A percentile compares a stretch with the other conserved stretches of the same genome.
Conservation (phyloP, 495 filamentous ascomycete genomes). For the Baudoinia panamericana region DNA sequence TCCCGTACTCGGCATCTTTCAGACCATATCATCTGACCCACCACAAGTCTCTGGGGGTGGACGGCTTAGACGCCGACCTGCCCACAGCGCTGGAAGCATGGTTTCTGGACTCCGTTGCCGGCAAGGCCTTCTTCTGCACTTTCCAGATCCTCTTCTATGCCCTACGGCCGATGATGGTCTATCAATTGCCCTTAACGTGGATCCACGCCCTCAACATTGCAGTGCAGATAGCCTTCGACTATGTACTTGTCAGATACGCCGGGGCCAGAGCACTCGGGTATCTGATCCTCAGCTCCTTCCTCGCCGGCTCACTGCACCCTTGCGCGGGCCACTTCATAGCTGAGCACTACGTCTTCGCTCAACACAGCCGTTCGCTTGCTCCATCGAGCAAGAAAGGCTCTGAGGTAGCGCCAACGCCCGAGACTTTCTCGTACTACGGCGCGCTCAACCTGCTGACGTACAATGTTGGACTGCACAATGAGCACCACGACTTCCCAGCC, state of each 20-base stretch:
- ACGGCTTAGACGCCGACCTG: constrained; percentile 91
- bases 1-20: constrained; percentile 95
- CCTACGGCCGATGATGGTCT: constrained; percentile 90
- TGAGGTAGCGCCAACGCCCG: constrained; percentile 61
- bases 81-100: constrained; percentile 85
- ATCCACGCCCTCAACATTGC: constrained; percentile 72
- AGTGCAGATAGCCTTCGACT: constrained; percentile 68
- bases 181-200: constrained; percentile 72
- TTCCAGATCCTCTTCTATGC: constrained; percentile 99
- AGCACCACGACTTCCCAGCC: constrained; percentile 97
- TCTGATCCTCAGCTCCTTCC: constrained; percentile 73
- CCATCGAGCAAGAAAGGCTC: constrained; percentile 42
- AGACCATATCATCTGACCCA: constrained; percentile 98
- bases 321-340: constrained; percentile 97
- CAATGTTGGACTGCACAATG: constrained; percentile 94
- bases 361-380: constrained; percentile 30
- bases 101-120: constrained; percentile 88
- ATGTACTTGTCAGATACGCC: constrained; percentile 43
- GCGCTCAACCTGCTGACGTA: constrained; percentile 85
- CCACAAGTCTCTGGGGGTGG: constrained; percentile 96
- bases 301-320: constrained; percentile 86
- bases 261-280: constrained; percentile 56
- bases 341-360: constrained; percentile 95
- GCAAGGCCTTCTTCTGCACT: constrained; percentile 98
- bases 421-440: constrained; percentile 97